phyloP scores from a whole-genome alignment of 805 yeast genomes.

The Wickerhamomyces sydowiorum region DNA sequence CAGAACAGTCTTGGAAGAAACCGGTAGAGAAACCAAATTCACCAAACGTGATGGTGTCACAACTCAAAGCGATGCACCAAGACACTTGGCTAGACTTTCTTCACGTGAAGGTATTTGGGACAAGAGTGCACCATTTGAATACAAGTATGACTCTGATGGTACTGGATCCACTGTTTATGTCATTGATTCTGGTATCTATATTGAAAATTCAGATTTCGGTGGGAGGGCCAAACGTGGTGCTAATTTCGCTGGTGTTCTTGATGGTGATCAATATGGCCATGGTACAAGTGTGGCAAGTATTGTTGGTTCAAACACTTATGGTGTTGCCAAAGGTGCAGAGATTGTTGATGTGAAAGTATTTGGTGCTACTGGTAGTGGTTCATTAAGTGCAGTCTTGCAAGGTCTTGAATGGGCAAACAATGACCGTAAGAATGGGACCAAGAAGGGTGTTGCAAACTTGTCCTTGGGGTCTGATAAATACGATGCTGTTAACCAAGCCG shows the following conservation, averaged over 20 bases:
- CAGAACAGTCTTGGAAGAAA: no score
- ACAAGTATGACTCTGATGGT: constrained; percentile 46
- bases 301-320: constrained; percentile 67
- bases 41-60: no score
- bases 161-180: constrained; percentile 62
- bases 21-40: no score
- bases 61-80: no score
- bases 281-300: constrained; percentile 90
- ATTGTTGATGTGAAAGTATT: constrained; percentile 74
- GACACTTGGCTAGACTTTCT: no score
- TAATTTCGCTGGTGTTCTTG: constrained; percentile 57
- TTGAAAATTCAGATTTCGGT: constrained; percentile 49
- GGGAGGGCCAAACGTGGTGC: constrained; percentile 52
- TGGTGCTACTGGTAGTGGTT: constrained; percentile 58
- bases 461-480: constrained; percentile 70
- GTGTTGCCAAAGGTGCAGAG: constrained; percentile 64
- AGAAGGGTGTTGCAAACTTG: constrained; percentile 51
- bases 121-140: constrained; percentile 22
- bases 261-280: constrained; percentile 72
- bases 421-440: constrained; percentile 38
- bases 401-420: constrained; percentile 61
- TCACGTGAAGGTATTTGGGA: no score
- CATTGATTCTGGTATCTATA: constrained; percentile 69
- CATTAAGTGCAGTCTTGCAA: constrained; percentile 50
- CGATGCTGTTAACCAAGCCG: constrained; percentile 59